Conservation (phyloP, 805 yeast species). For the Pichia exigua region DNA sequence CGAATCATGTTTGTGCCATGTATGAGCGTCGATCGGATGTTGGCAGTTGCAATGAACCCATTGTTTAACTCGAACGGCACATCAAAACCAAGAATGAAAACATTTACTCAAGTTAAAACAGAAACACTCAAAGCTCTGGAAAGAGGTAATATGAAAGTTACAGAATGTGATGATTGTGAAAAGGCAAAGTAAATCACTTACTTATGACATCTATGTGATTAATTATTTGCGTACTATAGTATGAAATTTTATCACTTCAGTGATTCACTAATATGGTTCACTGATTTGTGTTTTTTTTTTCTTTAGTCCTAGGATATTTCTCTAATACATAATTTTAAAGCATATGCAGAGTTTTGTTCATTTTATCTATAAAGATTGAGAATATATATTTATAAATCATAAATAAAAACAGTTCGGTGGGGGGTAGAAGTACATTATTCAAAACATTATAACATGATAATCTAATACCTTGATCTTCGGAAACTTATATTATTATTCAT, state of each 20-base stretch:
- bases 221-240: too few species aligned
- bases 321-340: too few species aligned
- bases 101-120: constrained; percentile 3
- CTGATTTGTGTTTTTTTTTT: not conserved
- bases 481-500: constrained; percentile 3
- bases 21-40: not conserved
- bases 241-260: too few species aligned
- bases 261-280: too few species aligned
- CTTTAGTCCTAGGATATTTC: too few species aligned
- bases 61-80: constrained; percentile 2
- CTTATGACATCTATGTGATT: too few species aligned
- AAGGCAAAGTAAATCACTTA: not conserved
- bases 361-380: not conserved
- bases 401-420: not conserved
- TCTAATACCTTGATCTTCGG: not conserved
- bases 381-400: not conserved
- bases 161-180: not conserved
- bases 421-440: not conserved
- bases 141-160: not conserved
- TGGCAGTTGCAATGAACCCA: constrained; percentile 11
- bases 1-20: not conserved
- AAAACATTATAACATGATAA: not conserved
- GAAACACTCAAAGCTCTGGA: not conserved
- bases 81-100: constrained; percentile 5
- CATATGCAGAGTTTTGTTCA: too few species aligned